Base-by-base conservation (phyloP, 768 basidiomycete species). In the Mrakia gelida region DNA sequence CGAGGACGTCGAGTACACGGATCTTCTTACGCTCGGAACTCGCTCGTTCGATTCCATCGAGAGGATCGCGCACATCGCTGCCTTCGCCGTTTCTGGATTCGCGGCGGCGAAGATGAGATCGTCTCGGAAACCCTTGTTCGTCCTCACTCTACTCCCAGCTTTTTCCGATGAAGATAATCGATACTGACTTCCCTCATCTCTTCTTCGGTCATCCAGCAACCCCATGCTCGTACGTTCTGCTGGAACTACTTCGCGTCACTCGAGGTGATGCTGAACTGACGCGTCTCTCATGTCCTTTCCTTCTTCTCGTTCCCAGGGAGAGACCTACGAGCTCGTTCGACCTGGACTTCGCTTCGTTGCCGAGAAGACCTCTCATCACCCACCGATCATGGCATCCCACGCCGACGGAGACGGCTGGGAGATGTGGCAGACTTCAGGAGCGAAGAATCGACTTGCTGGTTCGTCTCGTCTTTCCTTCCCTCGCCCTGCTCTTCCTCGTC, bases 91-190 rank as follows among this genome's bases (percentile, higher is more conserved):
- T 30, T 94, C 93, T 6, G 86, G 90, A 72, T 95, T 94, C 82
- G 90, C 92, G 8, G 92, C 92, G 81, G 92, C 93, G 5, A 89
- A 89, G 70, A 88, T 91, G 85, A 88, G 94, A 43, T 89, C 91
- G 15, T 91, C 93, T 62, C 88, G 93, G 78, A 95, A 95, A 84
- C 92, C 92, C 80, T 95, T 94, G 92, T 93, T 82, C 85, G 91
- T 88, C 63, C 65, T 23, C 21, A 9, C 16, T 74, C 30, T 54
- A 54, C 30, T 63, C 23, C 15, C 45, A 10, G 15, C 45, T 45
- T 10, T 45, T 15, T 45, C 45, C n/a, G n/a, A n/a, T n/a, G n/a
- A n/a, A n/a, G n/a, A n/a, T n/a, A n/a, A n/a, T n/a, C 18, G 26
- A 67, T 65, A 43, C 49, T 52, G 61, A 71, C 45, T 71, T 65